A percentile compares a stretch with the other conserved stretches of the same genome.
Evolutionary conservation across 371 early-diverging fungal genomes (phyloP).

Genomic region (Mortierella sp.): DNA sequence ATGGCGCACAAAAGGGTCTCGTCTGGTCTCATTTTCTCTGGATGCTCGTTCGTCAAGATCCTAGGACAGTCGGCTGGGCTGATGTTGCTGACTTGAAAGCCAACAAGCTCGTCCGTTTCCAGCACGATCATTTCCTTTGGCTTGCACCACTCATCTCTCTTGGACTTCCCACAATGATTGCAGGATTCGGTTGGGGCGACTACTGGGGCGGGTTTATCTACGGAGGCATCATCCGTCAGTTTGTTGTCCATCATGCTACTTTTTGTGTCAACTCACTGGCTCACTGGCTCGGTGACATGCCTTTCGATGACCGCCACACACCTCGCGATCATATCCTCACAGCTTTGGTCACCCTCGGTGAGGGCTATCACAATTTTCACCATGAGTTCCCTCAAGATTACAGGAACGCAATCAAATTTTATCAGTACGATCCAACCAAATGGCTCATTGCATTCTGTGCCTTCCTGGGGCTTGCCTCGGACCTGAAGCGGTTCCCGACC

Average conservation of each 20-base stretch:
- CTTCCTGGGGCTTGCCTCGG: slow-evolving; percentile 83
- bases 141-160: slow-evolving; percentile 81
- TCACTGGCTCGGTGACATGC: slow-evolving; percentile 83
- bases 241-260: slow-evolving; percentile 92
- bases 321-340: slow-evolving; percentile 87
- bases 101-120: slow-evolving; percentile 82
- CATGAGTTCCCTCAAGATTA: slow-evolving; percentile 97
- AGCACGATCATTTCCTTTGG: slow-evolving; percentile 84
- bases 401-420: slow-evolving; percentile 90
- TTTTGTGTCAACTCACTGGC: slow-evolving; percentile 95
- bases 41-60: slow-evolving; percentile 87
- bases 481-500: slow-evolving; percentile 88
- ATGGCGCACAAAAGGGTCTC: slow-evolving; percentile 87
- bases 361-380: slow-evolving; percentile 93
- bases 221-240: slow-evolving; percentile 82
- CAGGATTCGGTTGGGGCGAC: slow-evolving; percentile 92
- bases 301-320: slow-evolving; percentile 85
- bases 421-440: slow-evolving; percentile 97
- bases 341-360: slow-evolving; percentile 84
- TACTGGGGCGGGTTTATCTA: slow-evolving; percentile 92
- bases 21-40: slow-evolving; percentile 92
- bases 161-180: slow-evolving; percentile 82
- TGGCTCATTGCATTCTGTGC: slow-evolving; percentile 84
- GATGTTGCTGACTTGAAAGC: slow-evolving; percentile 88
- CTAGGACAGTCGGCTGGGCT: slow-evolving; percentile 77